Conservation (phyloP, 2,329 filamentous ascomycete genomes). For the Ceratocystis alfenasii region DNA sequence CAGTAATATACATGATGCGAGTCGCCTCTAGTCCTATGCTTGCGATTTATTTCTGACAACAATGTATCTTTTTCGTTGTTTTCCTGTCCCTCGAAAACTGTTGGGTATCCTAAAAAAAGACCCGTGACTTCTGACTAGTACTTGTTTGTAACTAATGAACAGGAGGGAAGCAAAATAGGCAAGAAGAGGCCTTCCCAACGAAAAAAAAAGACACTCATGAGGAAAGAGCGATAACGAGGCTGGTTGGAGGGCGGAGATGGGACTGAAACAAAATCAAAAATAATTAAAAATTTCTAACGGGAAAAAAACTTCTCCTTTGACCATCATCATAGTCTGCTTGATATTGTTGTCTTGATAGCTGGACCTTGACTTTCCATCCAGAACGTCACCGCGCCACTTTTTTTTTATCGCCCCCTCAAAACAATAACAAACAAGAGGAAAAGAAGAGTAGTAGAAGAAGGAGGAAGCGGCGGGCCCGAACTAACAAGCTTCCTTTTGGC, state of each 20-base stretch:
- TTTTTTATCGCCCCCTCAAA: constrained; percentile 1
- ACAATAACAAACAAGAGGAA: constrained; percentile 8
- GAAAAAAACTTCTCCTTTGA: background rate
- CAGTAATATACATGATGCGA: background rate
- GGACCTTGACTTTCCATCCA: background rate
- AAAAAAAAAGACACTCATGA: too few species aligned
- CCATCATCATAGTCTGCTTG: background rate
- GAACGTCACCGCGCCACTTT: constrained; percentile 11
- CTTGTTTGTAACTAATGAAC: background rate
- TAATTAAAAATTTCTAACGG: too few species aligned
- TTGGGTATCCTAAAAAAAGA: background rate
- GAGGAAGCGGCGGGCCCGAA: constrained; percentile 13
- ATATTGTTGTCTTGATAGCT: background rate
- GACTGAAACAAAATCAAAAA: too few species aligned
- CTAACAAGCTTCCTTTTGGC: constrained; percentile 13
- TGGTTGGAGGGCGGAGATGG: too few species aligned
- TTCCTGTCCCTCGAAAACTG: background rate
- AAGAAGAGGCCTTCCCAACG: too few species aligned
- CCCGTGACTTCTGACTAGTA: background rate
- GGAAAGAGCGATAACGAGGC: too few species aligned
- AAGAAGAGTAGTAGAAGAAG: background rate
- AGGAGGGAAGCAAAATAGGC: too few species aligned
- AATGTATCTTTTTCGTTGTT: background rate
- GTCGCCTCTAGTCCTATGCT: background rate
- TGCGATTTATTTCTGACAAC: background rate